phyloP scores from a whole-genome alignment of 441 rosid genomes.

The Populus tomentosa region DNA sequence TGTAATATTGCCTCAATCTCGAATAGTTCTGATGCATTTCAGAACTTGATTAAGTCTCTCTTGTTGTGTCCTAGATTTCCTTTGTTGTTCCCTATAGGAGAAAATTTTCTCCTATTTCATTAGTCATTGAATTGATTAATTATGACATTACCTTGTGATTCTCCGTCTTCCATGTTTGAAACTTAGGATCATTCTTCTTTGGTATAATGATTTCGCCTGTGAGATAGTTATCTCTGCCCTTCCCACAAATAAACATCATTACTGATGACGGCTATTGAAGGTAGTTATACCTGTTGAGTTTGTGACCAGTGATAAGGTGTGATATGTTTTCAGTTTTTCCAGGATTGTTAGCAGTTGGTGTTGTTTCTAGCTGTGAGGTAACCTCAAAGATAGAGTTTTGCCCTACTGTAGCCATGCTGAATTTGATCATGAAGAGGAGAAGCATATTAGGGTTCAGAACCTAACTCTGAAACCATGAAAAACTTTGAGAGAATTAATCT shows the following conservation, averaged over 20 bases:
- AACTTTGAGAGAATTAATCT: no score
- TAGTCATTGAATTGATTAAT: not conserved
- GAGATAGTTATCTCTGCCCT: not conserved
- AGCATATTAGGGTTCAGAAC: no score
- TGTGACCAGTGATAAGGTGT: not conserved
- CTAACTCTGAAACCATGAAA: no score
- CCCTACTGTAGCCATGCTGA: no score
- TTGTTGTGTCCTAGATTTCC: not conserved
- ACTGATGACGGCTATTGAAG: not conserved
- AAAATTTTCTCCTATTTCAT: not conserved
- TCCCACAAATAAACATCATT: not conserved
- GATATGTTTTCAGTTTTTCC: no score
- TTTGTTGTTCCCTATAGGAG: not conserved
- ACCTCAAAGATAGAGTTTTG: no score
- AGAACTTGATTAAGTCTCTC: not conserved
- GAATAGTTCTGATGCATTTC: not conserved
- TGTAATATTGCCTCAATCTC: not conserved
- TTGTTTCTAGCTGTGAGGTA: no score
- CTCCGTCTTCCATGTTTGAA: not conserved
- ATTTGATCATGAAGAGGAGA: no score
- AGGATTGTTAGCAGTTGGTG: no score
- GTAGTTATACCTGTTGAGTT: not conserved
- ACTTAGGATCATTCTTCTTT: not conserved
- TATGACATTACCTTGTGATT: constrained; percentile 5
- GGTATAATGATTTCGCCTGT: not conserved